These are phyloP conservation scores for Trichoderma guizhouense DNA, from an alignment of 2,329 filamentous ascomycete species.

Conservation along the genomic window DNA sequence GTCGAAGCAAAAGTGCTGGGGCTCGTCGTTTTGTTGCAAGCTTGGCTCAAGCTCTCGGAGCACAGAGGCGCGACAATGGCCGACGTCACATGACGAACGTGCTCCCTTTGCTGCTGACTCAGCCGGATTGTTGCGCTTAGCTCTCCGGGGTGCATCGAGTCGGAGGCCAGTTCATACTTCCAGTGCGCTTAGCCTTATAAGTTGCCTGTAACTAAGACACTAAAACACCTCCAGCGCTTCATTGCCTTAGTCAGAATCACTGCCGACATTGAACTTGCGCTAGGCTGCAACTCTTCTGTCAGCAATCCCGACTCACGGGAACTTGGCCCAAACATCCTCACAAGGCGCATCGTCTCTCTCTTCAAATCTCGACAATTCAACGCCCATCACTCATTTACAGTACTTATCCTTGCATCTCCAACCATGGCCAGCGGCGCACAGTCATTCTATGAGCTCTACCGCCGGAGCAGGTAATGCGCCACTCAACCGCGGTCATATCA, in stretches of 20 bases:
- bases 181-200: not conserved
- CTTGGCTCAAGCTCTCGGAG: constrained; percentile 23
- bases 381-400: not conserved
- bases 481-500: constrained; percentile 30
- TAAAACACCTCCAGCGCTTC: not conserved
- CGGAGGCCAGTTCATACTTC: constrained; percentile 5
- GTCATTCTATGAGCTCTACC: constrained; percentile 90
- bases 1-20: constrained; percentile 22
- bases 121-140: constrained; percentile 18
- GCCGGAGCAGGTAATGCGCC: constrained; percentile 76
- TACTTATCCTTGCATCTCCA: not conserved
- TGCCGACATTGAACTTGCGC: not conserved
- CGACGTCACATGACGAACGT: constrained; percentile 38
- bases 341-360: not conserved
- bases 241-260: not conserved
- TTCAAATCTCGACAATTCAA: not conserved
- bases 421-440: constrained; percentile 50
- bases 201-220: not conserved
- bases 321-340: not conserved
- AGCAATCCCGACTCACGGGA: not conserved
- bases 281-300: not conserved
- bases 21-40: constrained; percentile 20
- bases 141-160: not conserved
- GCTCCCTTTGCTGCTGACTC: constrained; percentile 26
- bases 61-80: constrained; percentile 23